Conservation (phyloP, 805 yeast species). For the Debaryomyces prosopidis region DNA sequence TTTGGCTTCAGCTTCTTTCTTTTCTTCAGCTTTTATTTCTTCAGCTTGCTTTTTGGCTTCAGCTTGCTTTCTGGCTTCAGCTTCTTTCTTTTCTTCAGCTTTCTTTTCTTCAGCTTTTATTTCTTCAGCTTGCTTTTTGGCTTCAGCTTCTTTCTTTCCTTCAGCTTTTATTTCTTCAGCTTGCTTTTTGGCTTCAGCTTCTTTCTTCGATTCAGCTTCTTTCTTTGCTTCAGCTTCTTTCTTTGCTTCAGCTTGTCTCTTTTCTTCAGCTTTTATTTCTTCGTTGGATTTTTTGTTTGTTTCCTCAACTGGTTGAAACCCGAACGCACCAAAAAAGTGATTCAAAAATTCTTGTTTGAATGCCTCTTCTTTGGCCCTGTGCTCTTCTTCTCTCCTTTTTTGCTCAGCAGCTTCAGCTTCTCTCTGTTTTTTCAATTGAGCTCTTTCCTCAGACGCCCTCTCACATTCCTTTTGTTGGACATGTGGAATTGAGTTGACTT, state of each 20-base stretch:
- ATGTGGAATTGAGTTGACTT: too few species aligned
- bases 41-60: constrained; percentile 3
- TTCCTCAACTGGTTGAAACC: neutral
- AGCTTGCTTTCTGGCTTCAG: constrained; percentile 3
- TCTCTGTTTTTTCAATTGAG: neutral
- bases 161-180: too few species aligned
- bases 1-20: constrained; percentile 2
- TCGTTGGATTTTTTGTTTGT: neutral
- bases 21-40: neutral
- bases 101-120: constrained; percentile 7
- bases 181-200: constrained; percentile 8
- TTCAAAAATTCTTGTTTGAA: neutral
- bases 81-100: too few species aligned
- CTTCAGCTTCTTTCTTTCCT: constrained; percentile 7
- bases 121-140: neutral
- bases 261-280: neutral
- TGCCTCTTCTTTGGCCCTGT: neutral
- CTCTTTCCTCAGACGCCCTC: neutral
- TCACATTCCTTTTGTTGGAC: neutral
- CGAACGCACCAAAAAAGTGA: neutral
- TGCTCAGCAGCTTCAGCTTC: neutral
- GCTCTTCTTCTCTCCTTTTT: neutral
- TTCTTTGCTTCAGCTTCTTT: constrained; percentile 4
- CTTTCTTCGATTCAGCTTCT: neutral
- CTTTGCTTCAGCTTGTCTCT: constrained; percentile 4